Base-by-base conservation (phyloP, 208 protist species). In the Trypanosoma congolense region DNA sequence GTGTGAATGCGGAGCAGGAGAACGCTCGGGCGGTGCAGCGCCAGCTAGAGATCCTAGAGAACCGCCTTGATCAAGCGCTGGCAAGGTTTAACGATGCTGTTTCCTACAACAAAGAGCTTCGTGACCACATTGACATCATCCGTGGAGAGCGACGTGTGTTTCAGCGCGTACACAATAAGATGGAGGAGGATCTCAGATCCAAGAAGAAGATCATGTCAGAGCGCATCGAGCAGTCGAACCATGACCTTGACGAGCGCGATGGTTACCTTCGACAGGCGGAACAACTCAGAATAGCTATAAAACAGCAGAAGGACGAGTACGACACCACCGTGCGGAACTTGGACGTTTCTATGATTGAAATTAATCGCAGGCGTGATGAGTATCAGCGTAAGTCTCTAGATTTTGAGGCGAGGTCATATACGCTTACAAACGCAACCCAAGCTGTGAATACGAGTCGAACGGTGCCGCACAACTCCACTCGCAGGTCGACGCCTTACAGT, bases 31-130 rank as follows among this genome's bases (percentile, higher is more conserved):
- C 87, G 16, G 77, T 96, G 30, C 78, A 96, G 56, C 88, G 92
- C 24, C 95, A 97, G 75, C 88, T 98, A 12, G 73, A 91, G 43
- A 92, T 97, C 29, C 77, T 98, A 40, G 97, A 98, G 60, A 96
- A 95, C 65, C 77, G 95, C 12, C 75, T 98, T 9, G 95, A 98
- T 72, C 91, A 96, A 60, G 87, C 90, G 4, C 80, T 97, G 33
- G 79, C 95, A 22, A 97, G 96, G 76, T 98, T 97, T 70, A 98
- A 98, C 77, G 90, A 97, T 53, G 83, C 89, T 12, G 77, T 98
- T 16, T 84, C 93, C 24, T 77, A 90, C 68, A 98, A 98, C 75
- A 96, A 94, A 67, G 75, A 94, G 61, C 71, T 98, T 18, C 88
- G 95, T 35, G 96, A 97, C 54, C 65, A 94, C 51, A 98, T 98